Conservation (phyloP, 768 basidiomycete species). For the Myochromella boudieri region DNA sequence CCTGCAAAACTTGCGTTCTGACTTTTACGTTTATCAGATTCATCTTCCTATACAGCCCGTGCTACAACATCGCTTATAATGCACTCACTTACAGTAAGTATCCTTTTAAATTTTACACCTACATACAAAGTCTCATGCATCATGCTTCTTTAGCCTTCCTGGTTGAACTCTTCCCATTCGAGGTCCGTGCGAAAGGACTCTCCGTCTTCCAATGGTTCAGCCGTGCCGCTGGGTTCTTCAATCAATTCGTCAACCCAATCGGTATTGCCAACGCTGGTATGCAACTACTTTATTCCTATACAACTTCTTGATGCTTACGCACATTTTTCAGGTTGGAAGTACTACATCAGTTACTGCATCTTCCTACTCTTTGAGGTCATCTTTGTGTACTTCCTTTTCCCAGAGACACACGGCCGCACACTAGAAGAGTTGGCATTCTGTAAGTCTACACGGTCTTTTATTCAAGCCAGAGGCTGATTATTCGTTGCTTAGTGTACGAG, state of each 20-base stretch:
- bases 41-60: slow-evolving; percentile 57
- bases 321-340: slow-evolving; percentile 46
- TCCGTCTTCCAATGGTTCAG: slow-evolving; percentile 60
- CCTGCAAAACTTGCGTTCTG: neutral
- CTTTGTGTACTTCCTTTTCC: slow-evolving; percentile 63
- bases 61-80: slow-evolving; percentile 57
- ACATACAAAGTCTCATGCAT: slow-evolving; percentile 46
- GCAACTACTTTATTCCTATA: slow-evolving; percentile 2
- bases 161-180: slow-evolving; percentile 69
- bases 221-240: slow-evolving; percentile 58
- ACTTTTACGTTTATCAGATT: slow-evolving; percentile 31
- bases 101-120: slow-evolving; percentile 9
- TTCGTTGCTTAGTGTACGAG: slow-evolving; percentile 42
- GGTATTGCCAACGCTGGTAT: slow-evolving; percentile 51
- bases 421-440: slow-evolving; percentile 62
- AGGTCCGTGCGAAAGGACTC: slow-evolving; percentile 60
- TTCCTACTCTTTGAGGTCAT: slow-evolving; percentile 53
- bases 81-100: slow-evolving; percentile 50
- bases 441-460: slow-evolving; percentile 26
- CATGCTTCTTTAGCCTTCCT: slow-evolving; percentile 45
- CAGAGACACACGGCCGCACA: slow-evolving; percentile 52
- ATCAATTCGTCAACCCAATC: slow-evolving; percentile 67
- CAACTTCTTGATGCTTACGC: neutral
- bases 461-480: too few relatives aligned
- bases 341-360: slow-evolving; percentile 55